phyloP scores from a whole-genome alignment of 345 rosid genomes.

The Sisymbrium irio region DNA sequence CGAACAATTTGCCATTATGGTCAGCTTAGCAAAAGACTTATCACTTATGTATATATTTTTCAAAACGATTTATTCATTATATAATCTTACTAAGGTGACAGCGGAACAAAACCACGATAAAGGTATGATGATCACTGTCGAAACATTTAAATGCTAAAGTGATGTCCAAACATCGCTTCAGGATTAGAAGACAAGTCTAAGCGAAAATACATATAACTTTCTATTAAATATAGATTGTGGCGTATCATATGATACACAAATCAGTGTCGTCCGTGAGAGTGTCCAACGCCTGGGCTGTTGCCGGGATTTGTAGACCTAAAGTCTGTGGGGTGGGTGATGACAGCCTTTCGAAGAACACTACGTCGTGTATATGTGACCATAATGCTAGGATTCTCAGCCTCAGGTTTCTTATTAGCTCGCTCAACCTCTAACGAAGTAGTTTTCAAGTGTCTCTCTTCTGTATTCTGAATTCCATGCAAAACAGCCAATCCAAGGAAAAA shows the following conservation, averaged over 20 bases:
- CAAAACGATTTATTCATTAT: slow-evolving; percentile 13
- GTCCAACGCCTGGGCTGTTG: slow-evolving; percentile 41
- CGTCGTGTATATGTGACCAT: slow-evolving; percentile 7
- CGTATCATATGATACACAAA: background rate
- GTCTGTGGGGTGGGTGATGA: slow-evolving; percentile 21
- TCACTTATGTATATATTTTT: background rate
- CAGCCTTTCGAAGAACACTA: background rate
- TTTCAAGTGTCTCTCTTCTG: slow-evolving; percentile 24
- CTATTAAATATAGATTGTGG: slow-evolving; percentile 5
- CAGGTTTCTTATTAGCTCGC: background rate
- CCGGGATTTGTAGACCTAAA: slow-evolving; percentile 37
- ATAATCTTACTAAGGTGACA: slow-evolving; percentile 23
- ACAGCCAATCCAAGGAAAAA: slow-evolving; percentile 24
- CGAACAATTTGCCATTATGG: background rate
- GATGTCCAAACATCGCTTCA: background rate
- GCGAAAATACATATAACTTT: background rate
- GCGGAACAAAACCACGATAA: background rate
- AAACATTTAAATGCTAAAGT: slow-evolving; percentile 4
- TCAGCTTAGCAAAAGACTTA: background rate
- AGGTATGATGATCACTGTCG: slow-evolving; percentile 16
- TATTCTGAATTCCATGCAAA: slow-evolving; percentile 15
- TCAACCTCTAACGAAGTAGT: background rate
- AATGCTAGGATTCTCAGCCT: background rate
- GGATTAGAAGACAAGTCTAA: background rate
- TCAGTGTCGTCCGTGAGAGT: slow-evolving; percentile 32